Evolutionary conservation across 2,329 filamentous ascomycete species (phyloP), one percentile per base, ranked within the genome.

Genomic region (Verticillium longisporum): DNA sequence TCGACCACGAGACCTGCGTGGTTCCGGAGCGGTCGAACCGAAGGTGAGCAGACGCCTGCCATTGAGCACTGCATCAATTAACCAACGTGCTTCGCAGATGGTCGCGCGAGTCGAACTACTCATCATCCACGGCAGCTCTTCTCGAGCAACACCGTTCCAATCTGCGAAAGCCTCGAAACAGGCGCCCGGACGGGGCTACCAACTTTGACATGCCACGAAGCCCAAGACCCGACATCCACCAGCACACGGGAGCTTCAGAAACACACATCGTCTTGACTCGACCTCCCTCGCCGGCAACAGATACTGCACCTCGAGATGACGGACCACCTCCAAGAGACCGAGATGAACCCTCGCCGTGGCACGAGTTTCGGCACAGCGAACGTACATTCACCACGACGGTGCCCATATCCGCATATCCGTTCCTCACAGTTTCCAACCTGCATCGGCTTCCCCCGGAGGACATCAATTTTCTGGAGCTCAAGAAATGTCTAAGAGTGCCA

Each of bases 391-490:
- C 36, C n/a, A 57, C 56, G 15, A 57, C 56, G 26, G 56, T 57
- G n/a, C 56, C 56, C 7, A 57, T 57, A 38, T 57, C 56, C 18
- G 56, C 56, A 37, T 57, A 57, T 37, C 56, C 56, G 5, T 57
- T 57, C 10, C 36, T 57, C 21, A 57, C 56, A 41, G 56, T 37
- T 11, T 38, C 79, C 36, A 80, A 88, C 67, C 77, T 88, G 31
- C 72, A 71, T 18, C 76, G 77, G 50, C 65, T 78, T 26, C 72
- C 74, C 6, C 75, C 78, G 65, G 84, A 88, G 62, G 77, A 82
- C 38, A 82, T 84, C 45, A 83, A 91, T 67, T 79, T 92, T 31
- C 80, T 83, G 65, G 84, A 88, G 62, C 80, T 94, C 57, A 94
- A 94, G 75, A 78, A 79, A 57, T 83, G 86, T 67, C 84, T 95